Evolutionary conservation across 371 early-diverging fungal genomes (phyloP).

Genomic region (Parasitella parasitica): DNA sequence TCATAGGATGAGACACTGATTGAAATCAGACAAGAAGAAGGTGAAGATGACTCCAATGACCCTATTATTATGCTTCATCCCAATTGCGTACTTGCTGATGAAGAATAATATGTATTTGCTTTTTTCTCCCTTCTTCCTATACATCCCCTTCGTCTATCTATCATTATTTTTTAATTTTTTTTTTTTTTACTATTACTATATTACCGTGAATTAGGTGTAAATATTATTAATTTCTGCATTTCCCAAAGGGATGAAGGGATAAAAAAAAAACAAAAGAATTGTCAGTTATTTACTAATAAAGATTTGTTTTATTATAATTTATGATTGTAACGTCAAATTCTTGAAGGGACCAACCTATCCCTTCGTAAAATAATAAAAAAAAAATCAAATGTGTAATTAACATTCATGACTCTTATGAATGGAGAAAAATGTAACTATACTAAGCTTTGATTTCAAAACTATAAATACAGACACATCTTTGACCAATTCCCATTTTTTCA

Average conservation of each 20-base stretch:
- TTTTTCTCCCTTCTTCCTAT: neutral
- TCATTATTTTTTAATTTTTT: neutral
- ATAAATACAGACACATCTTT: constrained; percentile 7
- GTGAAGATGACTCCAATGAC: constrained; percentile 21
- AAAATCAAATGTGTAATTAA: neutral
- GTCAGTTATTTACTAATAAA: neutral
- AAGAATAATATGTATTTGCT: constrained; percentile 6
- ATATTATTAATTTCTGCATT: constrained; percentile 10
- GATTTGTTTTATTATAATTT: neutral
- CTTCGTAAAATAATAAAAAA: neutral
- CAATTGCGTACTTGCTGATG: constrained; percentile 45
- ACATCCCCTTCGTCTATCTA: neutral
- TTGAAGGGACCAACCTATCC: neutral
- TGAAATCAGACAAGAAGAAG: constrained; percentile 43
- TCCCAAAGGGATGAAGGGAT: constrained; percentile 4
- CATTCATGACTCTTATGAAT: no score
- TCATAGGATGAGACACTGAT: constrained; percentile 46
- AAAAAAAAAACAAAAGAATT: neutral
- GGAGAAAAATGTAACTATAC: neutral
- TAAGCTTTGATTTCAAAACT: neutral
- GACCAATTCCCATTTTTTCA: neutral
- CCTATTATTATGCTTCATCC: constrained; percentile 67
- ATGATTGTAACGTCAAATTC: neutral
- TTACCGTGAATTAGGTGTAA: neutral
- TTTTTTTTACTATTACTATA: neutral